Evolutionary conservation across 2,329 filamentous ascomycete species (phyloP).

Genomic region (Endothia cerciana): DNA sequence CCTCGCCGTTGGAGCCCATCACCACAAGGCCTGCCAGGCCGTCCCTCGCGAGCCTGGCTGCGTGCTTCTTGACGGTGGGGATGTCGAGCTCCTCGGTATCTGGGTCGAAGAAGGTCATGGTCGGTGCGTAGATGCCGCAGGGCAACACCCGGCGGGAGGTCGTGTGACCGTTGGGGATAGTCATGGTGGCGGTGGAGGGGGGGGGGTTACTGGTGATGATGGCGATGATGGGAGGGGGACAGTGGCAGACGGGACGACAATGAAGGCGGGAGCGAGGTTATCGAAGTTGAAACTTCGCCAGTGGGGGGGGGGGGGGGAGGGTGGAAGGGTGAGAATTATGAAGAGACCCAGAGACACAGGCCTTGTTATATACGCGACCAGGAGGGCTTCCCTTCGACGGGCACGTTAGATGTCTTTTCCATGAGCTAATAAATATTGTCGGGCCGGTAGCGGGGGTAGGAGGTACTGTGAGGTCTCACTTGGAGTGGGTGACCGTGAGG

Average conservation of each 20-base stretch:
- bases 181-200: slow-evolving; percentile 37
- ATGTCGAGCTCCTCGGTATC: slow-evolving; percentile 85
- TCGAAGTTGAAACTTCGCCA: not conserved
- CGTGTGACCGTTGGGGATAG: slow-evolving; percentile 39
- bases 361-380: slow-evolving; percentile 17
- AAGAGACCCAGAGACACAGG: slow-evolving; percentile 21
- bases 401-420: slow-evolving; percentile 32
- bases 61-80: slow-evolving; percentile 77
- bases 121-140: slow-evolving; percentile 84
- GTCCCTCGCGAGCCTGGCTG: slow-evolving; percentile 74
- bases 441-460: slow-evolving; percentile 38
- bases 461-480: slow-evolving; percentile 27
- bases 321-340: not conserved
- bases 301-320: not conserved
- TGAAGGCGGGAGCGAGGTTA: not conserved
- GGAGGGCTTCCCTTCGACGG: slow-evolving; percentile 2
- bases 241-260: not conserved
- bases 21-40: slow-evolving; percentile 82
- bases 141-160: slow-evolving; percentile 63
- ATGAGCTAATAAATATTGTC: slow-evolving; percentile 42
- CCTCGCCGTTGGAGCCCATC: slow-evolving; percentile 91
- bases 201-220: not conserved
- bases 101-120: slow-evolving; percentile 87
- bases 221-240: not conserved
- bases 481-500: slow-evolving; percentile 37